A percentile compares a stretch with the other conserved stretches of the same genome.
Evolutionary conservation across 1,284 basidiomycete species (phyloP).

Genomic region (Vanrija sp.): DNA sequence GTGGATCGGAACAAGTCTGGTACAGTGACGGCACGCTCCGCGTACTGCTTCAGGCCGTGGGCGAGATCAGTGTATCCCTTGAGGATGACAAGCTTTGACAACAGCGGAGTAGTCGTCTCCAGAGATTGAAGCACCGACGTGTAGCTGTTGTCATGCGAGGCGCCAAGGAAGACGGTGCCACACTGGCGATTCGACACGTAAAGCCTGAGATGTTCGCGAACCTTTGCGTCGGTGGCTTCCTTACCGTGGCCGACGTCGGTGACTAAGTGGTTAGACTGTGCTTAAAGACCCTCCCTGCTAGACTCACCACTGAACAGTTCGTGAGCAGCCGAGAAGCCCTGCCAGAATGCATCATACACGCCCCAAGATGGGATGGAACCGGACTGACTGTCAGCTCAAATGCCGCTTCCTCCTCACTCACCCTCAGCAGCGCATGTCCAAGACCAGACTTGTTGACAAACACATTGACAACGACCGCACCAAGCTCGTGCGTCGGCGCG

Average conservation of each 20-base stretch:
- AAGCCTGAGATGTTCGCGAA: slow-evolving; percentile 72
- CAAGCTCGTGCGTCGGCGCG: slow-evolving; percentile 6
- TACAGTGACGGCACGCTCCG: slow-evolving; percentile 57
- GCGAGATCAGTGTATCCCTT: slow-evolving; percentile 54
- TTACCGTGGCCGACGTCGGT: slow-evolving; percentile 68
- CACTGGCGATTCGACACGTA: slow-evolving; percentile 70
- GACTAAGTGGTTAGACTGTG: slow-evolving; percentile 52
- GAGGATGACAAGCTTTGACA: slow-evolving; percentile 65
- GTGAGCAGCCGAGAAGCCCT: slow-evolving; percentile 37
- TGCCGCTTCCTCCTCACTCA: slow-evolving; percentile 7
- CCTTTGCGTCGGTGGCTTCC: slow-evolving; percentile 64
- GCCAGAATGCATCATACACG: slow-evolving; percentile 40
- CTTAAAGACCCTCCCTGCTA: neutral
- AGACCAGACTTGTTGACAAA: slow-evolving; percentile 42
- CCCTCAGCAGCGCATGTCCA: slow-evolving; percentile 37
- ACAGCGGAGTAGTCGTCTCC: slow-evolving; percentile 14
- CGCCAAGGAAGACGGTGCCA: slow-evolving; percentile 65
- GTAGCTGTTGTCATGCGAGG: slow-evolving; percentile 71
- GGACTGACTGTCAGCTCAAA: slow-evolving; percentile 15
- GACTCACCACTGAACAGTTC: slow-evolving; percentile 39
- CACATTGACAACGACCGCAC: slow-evolving; percentile 33
- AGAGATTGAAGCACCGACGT: slow-evolving; percentile 54
- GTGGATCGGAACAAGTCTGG: slow-evolving; percentile 63
- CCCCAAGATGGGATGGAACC: slow-evolving; percentile 29
- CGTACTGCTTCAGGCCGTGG: slow-evolving; percentile 54